phyloP scores from a whole-genome alignment of 129 eudicot genomes.

The Sambucus nigra region DNA sequence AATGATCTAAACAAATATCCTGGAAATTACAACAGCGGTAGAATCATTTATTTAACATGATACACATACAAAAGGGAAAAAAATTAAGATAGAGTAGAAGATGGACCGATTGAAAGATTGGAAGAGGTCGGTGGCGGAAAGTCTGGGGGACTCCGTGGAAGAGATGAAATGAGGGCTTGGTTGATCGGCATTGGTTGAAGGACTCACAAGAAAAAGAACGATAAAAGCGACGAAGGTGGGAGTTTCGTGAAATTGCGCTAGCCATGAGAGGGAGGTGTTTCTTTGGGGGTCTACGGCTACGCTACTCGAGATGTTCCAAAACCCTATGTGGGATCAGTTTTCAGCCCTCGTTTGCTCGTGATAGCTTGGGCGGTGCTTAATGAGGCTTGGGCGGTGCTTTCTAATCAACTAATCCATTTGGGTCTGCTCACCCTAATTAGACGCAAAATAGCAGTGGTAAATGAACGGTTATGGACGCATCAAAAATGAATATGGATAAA shows the following conservation, averaged over 20 bases:
- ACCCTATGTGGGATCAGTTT: conserved; percentile 6
- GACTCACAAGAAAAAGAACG: conserved; percentile 25
- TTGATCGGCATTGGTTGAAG: conserved; percentile 11
- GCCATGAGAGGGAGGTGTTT: conserved; percentile 8
- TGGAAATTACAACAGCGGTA: conserved; percentile 6
- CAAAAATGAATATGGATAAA: too few species aligned
- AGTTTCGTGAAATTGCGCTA: conserved; percentile 20
- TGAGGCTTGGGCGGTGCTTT: not conserved
- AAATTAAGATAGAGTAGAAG: not conserved
- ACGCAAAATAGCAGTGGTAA: too few species aligned
- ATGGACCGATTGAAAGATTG: conserved; percentile 24
- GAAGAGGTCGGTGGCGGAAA: conserved; percentile 17
- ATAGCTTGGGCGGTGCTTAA: not conserved
- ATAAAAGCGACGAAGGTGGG: conserved; percentile 26
- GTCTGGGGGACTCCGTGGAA: conserved; percentile 16
- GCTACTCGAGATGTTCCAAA: not conserved
- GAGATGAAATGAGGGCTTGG: conserved; percentile 19
- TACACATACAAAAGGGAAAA: not conserved
- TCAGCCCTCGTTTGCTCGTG: not conserved
- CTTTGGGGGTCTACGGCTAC: not conserved
- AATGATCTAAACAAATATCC: conserved; percentile 11
- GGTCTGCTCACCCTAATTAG: too few species aligned
- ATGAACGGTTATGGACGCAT: too few species aligned
- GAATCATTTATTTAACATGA: not conserved
- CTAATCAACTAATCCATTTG: too few species aligned